phyloP scores from a whole-genome alignment of 331 rosid genomes.

The Pyrus hybrid region DNA sequence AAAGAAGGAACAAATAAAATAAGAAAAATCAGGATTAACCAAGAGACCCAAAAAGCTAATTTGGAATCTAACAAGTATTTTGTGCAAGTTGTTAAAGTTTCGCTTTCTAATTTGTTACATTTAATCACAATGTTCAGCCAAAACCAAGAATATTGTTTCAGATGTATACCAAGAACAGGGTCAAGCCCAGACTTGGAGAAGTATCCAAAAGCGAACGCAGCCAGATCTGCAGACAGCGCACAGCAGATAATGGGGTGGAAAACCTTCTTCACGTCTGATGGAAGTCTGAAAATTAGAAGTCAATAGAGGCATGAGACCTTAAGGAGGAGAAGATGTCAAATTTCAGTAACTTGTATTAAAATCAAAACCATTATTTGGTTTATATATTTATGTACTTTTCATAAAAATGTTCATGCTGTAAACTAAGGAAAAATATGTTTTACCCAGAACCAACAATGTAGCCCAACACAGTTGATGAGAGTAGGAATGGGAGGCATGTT shows the following conservation, averaged over 20 bases:
- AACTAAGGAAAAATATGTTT: constrained; percentile 19
- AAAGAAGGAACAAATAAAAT: neutral
- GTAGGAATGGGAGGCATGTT: constrained; percentile 92
- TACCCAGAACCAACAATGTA: constrained; percentile 89
- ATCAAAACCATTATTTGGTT: neutral
- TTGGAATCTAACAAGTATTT: neutral
- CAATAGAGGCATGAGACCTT: constrained; percentile 10
- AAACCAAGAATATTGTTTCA: constrained; percentile 9
- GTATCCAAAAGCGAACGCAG: constrained; percentile 71
- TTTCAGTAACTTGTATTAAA: neutral
- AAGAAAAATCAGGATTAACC: neutral
- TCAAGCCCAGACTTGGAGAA: constrained; percentile 71
- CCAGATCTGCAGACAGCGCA: constrained; percentile 64
- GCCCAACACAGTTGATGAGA: constrained; percentile 84
- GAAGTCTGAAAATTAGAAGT: constrained; percentile 47
- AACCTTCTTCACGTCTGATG: constrained; percentile 62
- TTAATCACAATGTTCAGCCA: neutral
- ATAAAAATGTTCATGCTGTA: neutral
- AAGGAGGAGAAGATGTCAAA: neutral
- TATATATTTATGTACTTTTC: neutral
- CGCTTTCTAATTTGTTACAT: neutral
- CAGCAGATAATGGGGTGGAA: constrained; percentile 96
- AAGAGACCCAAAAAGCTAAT: neutral
- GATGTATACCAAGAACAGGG: constrained; percentile 72
- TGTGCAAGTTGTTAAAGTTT: neutral